Conservation (phyloP, 2,329 filamentous ascomycete genomes). For the Ilyonectria sp. region DNA sequence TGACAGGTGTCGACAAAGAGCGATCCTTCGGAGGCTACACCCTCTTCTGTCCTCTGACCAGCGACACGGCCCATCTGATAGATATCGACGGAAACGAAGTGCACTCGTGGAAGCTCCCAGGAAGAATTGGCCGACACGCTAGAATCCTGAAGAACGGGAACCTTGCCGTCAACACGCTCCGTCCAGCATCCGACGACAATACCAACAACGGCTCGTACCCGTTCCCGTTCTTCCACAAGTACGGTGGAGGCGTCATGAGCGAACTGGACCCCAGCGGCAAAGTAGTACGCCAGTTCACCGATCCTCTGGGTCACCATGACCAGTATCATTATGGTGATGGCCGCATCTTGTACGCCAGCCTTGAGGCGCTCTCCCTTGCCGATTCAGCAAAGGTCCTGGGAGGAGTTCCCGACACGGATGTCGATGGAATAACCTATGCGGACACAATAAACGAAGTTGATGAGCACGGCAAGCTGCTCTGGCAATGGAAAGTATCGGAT, state of each 20-base stretch:
- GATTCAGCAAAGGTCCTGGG: conserved; percentile 48
- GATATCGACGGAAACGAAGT: conserved; percentile 50
- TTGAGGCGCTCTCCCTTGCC: conserved; percentile 46
- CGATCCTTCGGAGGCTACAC: conserved; percentile 48
- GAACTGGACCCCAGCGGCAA: conserved; percentile 47
- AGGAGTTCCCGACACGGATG: conserved; percentile 45
- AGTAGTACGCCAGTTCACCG: conserved; percentile 46
- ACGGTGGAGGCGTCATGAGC: conserved; percentile 50
- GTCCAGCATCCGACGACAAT: conserved; percentile 21
- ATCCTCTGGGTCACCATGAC: conserved; percentile 49
- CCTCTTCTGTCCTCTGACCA: conserved; percentile 50
- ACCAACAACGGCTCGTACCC: conserved; percentile 44
- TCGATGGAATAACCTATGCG: conserved; percentile 48
- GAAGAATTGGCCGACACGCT: conserved; percentile 48
- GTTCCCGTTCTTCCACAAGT: conserved; percentile 51
- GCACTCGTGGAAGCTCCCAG: conserved; percentile 49
- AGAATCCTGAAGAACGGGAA: conserved; percentile 48
- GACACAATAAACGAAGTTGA: conserved; percentile 51
- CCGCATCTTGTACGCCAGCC: conserved; percentile 45
- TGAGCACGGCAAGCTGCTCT: conserved; percentile 40
- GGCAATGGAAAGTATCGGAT: conserved; percentile 51
- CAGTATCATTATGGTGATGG: conserved; percentile 50
- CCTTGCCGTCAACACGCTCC: conserved; percentile 50
- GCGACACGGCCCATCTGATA: conserved; percentile 43
- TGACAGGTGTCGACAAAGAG: conserved; percentile 48